These are phyloP conservation scores for Trametes pubescens DNA, from an alignment of 1,284 basidiomycete genomes.

Conservation along the genomic window DNA sequence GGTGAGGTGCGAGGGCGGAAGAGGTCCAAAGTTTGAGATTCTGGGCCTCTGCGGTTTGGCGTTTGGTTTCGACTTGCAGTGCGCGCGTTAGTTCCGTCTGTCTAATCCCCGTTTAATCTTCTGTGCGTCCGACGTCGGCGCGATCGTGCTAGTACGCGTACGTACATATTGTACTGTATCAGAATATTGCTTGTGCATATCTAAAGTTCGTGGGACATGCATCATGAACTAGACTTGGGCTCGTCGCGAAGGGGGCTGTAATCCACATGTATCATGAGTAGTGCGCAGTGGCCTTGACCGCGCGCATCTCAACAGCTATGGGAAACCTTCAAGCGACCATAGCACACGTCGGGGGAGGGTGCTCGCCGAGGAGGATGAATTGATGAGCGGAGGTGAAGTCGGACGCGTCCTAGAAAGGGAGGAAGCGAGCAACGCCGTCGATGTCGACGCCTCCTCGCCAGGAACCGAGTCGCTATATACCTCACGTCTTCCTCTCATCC, in stretches of 20 bases:
- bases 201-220: too few species aligned
- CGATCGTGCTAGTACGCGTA: not conserved
- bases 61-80: not conserved
- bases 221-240: too few species aligned
- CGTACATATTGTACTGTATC: not conserved
- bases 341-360: not conserved
- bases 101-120: not conserved
- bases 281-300: too few species aligned
- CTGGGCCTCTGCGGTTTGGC: not conserved
- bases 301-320: too few species aligned
- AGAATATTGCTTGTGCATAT: not conserved
- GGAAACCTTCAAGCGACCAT: not conserved
- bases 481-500: not conserved
- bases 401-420: slow-evolving; percentile 8
- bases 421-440: not conserved
- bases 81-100: not conserved
- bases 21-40: slow-evolving; percentile 16
- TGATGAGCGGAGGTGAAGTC: not conserved
- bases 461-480: not conserved
- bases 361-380: not conserved
- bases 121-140: not conserved
- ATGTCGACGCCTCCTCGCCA: not conserved
- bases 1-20: slow-evolving; percentile 8
- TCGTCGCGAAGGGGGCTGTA: too few species aligned
- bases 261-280: too few species aligned